Percentiles rank a stretch among this genome's conserved stretches.
phyloP scores from a whole-genome alignment of 345 rosid species.

The Melaleuca quinquenervia region DNA sequence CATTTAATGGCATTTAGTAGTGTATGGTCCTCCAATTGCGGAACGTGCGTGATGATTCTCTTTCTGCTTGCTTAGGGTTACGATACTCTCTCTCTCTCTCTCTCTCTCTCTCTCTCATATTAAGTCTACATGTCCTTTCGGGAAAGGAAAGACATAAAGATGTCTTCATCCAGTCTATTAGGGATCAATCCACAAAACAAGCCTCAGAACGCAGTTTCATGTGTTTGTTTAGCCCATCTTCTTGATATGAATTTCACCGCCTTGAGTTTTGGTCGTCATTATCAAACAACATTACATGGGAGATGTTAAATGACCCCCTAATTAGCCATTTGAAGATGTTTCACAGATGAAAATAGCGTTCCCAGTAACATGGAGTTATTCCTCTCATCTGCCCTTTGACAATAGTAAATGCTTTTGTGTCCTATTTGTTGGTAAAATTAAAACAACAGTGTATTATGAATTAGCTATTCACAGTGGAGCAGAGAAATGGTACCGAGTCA shows the following conservation, averaged over 20 bases:
- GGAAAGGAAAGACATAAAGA: background rate
- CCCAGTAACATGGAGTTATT: background rate
- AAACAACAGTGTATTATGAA: background rate
- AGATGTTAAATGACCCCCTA: background rate
- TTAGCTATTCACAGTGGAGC: background rate
- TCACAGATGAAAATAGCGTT: background rate
- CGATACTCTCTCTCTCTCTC: background rate
- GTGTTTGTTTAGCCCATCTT: background rate
- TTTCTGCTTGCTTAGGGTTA: background rate
- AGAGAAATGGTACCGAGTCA: background rate
- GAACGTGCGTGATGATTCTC: background rate
- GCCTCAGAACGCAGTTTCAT: background rate
- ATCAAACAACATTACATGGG: background rate
- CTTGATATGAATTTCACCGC: background rate
- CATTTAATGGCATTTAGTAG: background rate
- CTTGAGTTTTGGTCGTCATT: background rate
- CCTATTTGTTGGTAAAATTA: background rate
- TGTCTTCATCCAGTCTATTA: background rate
- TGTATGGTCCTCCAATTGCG: background rate
- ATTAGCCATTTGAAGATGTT: background rate
- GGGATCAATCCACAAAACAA: background rate
- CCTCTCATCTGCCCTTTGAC: background rate
- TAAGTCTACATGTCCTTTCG: background rate
- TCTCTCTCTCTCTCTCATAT: background rate
- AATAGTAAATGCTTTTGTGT: background rate